phyloP scores from a whole-genome alignment of 192 early-diverging fungal genomes.

The Geosiphon pyriformis region DNA sequence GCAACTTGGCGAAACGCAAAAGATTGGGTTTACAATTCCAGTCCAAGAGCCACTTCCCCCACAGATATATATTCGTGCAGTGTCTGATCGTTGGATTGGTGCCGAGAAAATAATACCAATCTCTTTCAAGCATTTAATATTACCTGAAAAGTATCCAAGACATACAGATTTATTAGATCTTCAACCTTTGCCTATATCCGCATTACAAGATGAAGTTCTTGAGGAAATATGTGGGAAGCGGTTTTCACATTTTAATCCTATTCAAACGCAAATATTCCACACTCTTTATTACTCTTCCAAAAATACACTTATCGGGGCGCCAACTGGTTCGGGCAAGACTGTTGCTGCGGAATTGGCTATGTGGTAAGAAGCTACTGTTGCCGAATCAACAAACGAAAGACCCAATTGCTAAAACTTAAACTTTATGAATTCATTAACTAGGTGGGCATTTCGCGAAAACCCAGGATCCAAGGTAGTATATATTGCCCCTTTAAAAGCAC shows the following conservation, averaged over 20 bases:
- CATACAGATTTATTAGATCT: slow-evolving; percentile 91
- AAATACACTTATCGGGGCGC: slow-evolving; percentile 90
- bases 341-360: slow-evolving; percentile 94
- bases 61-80: slow-evolving; percentile 87
- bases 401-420: neutral
- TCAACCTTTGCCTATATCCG: slow-evolving; percentile 85
- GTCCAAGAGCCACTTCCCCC: slow-evolving; percentile 86
- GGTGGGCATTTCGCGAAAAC: slow-evolving; percentile 72
- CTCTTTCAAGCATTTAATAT: slow-evolving; percentile 86
- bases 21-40: slow-evolving; percentile 83
- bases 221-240: slow-evolving; percentile 80
- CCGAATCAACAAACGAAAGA: neutral
- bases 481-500: slow-evolving; percentile 95
- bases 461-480: slow-evolving; percentile 88
- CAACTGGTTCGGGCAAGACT: slow-evolving; percentile 97
- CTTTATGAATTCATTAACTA: neutral
- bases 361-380: slow-evolving; percentile 49
- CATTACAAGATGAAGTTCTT: slow-evolving; percentile 72
- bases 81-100: slow-evolving; percentile 95
- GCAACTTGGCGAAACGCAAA: slow-evolving; percentile 60
- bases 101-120: slow-evolving; percentile 80
- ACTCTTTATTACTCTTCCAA: slow-evolving; percentile 81
- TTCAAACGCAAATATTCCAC: slow-evolving; percentile 99
- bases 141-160: slow-evolving; percentile 78
- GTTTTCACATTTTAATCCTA: slow-evolving; percentile 96